Conservation (phyloP, 2,329 filamentous ascomycete genomes). For the Alternaria tenuissima region DNA sequence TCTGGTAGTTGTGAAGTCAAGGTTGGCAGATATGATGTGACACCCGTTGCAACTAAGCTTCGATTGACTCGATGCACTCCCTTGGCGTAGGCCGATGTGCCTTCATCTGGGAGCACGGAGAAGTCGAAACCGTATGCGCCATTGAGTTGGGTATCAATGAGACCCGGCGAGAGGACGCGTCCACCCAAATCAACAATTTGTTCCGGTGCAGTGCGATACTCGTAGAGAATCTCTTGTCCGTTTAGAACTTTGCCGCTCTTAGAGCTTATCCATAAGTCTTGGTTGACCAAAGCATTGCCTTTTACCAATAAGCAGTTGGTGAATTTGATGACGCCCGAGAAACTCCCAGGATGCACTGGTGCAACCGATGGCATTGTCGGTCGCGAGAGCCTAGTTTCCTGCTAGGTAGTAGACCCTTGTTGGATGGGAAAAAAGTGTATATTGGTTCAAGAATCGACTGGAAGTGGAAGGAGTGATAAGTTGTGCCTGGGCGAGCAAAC, state of each 20-base stretch:
- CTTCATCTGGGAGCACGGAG: conserved; percentile 74
- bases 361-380: conserved; percentile 52
- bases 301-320: conserved; percentile 85
- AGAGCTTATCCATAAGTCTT: conserved; percentile 90
- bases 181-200: conserved; percentile 80
- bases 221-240: conserved; percentile 72
- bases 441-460: conserved; percentile 8
- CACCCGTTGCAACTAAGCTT: conserved; percentile 76
- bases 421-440: not conserved
- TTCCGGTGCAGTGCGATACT: conserved; percentile 73
- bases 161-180: conserved; percentile 82
- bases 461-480: conserved; percentile 29
- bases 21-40: conserved; percentile 88
- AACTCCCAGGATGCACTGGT: conserved; percentile 30
- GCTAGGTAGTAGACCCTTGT: not conserved
- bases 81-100: conserved; percentile 69
- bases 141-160: conserved; percentile 93
- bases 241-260: conserved; percentile 81
- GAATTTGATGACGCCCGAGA: conserved; percentile 76
- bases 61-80: conserved; percentile 76
- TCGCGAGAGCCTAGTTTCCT: not conserved
- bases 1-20: conserved; percentile 82
- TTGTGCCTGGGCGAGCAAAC: conserved; percentile 39
- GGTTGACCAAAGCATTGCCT: conserved; percentile 71
- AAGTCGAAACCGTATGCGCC: conserved; percentile 95